Evolutionary conservation across 345 rosid genomes (phyloP).

Genomic region (Citrus inodora): DNA sequence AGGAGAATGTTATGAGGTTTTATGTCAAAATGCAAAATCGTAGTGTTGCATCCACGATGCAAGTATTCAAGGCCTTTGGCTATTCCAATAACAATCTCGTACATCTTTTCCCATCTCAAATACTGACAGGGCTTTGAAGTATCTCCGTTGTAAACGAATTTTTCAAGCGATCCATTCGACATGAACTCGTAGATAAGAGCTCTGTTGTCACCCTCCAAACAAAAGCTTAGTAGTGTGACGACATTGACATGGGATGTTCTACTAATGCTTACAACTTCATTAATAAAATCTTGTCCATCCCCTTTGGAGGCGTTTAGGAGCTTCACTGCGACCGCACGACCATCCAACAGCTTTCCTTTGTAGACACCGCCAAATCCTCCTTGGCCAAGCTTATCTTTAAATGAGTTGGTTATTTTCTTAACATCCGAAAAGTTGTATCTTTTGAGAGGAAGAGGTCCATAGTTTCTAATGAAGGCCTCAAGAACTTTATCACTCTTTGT

Average conservation of each 20-base stretch:
- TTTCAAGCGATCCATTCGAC: constrained; percentile 34
- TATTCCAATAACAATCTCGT: constrained; percentile 26
- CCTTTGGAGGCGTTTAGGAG: constrained; percentile 20
- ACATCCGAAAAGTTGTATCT: constrained; percentile 27
- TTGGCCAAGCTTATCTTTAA: constrained; percentile 28
- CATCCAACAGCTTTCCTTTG: constrained; percentile 27
- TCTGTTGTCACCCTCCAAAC: no score
- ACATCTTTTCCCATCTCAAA: constrained; percentile 20
- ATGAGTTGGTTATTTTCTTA: constrained; percentile 31
- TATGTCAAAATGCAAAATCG: constrained; percentile 44
- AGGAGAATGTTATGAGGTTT: no score
- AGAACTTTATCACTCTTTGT: background rate
- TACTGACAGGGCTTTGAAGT: background rate
- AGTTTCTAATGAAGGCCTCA: constrained; percentile 10
- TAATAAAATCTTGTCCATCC: no score
- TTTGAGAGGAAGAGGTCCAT: constrained; percentile 20
- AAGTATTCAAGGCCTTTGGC: constrained; percentile 43
- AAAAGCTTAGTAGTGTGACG: no score
- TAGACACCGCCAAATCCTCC: constrained; percentile 30
- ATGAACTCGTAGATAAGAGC: no score
- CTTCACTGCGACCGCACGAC: constrained; percentile 37
- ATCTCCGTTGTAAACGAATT: constrained; percentile 18
- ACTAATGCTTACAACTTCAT: no score
- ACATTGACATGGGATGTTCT: no score
- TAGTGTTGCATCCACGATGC: constrained; percentile 23